Base-by-base conservation (phyloP, 2,329 filamentous ascomycete genomes). In the Penicillium sp. region DNA sequence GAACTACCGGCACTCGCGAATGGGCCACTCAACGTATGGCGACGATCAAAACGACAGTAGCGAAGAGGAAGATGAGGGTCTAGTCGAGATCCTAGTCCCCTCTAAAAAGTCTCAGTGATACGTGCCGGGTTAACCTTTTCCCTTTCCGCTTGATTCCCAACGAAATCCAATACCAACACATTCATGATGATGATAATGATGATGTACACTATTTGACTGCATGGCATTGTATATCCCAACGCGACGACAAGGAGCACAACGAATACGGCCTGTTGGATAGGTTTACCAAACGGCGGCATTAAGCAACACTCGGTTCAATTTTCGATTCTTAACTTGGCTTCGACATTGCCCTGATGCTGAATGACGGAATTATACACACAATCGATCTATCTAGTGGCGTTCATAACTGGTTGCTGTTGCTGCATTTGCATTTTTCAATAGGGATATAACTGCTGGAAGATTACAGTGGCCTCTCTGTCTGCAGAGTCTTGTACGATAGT, bases 21-120 rank as follows among this genome's bases (percentile, higher is more conserved):
- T 69, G 46, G 66, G 70, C 11, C 69, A 67, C 35, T 76, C 75
- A 23, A 71, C 76, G 23, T 76, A 73, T 35, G 75, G 73, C 8
- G 71, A 76, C 23, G 75, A 77, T 17, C 81, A 83, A n/a, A 76
- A 79, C 41, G 78, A 82, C 64, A 77, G 76, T 62, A 80, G 78
- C 53, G 77, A 79, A 58, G 77, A 74, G 15, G 76, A 78, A 51
- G 77, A 79, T 59, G 78, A 80, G 29, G 78, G 77, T 49, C 69
- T 82, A 30, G 78, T 82, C 26, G 79, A 82, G 63, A 82, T 82
- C 50, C 64, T 80, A 31, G 78, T 81, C 46, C 79, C 79, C 38
- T 74, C 77, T 47, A 75, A 73, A 56, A 78, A 76, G 64, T 69
- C 74, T 38, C 64, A 66, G 19, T 60, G 61, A 49, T 68, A 41